Conservation (phyloP, 2,329 filamentous ascomycete genomes). For the Epicoccum nigrum region DNA sequence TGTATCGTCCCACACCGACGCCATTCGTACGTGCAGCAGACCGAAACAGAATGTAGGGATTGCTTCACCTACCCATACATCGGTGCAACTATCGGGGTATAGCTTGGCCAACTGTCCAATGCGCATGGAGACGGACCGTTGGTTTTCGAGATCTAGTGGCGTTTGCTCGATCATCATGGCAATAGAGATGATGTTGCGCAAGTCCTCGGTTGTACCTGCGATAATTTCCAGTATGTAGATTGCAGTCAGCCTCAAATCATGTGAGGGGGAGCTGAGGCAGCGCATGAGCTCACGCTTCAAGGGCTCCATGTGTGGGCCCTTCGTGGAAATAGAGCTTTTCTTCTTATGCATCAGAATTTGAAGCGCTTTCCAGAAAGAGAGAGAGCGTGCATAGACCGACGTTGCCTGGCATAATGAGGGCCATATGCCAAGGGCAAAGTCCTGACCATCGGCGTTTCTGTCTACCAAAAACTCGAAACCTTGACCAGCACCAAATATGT, state of each 20-base stretch:
- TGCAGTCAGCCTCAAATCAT: conserved; percentile 74
- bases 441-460: conserved; percentile 58
- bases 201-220: conserved; percentile 54
- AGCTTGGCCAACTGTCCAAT: conserved; percentile 74
- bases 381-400: conserved; percentile 65
- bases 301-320: conserved; percentile 63
- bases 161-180: conserved; percentile 84
- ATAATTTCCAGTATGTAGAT: conserved; percentile 73
- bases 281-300: conserved; percentile 70
- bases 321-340: conserved; percentile 57
- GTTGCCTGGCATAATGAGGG: conserved; percentile 70
- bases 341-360: conserved; percentile 69
- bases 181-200: conserved; percentile 60
- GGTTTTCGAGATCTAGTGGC: conserved; percentile 75
- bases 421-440: conserved; percentile 61
- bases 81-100: conserved; percentile 65
- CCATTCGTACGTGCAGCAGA: conserved; percentile 81
- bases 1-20: conserved; percentile 87
- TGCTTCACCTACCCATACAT: conserved; percentile 71
- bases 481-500: conserved; percentile 72
- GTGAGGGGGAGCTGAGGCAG: conserved; percentile 77
- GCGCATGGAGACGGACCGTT: conserved; percentile 80
- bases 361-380: conserved; percentile 42
- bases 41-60: conserved; percentile 88
- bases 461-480: conserved; percentile 75